Percentiles rank a stretch among this genome's conserved stretches.
These are phyloP conservation scores for Rhodotorula diobovata DNA, from an alignment of 768 basidiomycete genomes.

Conservation along the genomic window DNA sequence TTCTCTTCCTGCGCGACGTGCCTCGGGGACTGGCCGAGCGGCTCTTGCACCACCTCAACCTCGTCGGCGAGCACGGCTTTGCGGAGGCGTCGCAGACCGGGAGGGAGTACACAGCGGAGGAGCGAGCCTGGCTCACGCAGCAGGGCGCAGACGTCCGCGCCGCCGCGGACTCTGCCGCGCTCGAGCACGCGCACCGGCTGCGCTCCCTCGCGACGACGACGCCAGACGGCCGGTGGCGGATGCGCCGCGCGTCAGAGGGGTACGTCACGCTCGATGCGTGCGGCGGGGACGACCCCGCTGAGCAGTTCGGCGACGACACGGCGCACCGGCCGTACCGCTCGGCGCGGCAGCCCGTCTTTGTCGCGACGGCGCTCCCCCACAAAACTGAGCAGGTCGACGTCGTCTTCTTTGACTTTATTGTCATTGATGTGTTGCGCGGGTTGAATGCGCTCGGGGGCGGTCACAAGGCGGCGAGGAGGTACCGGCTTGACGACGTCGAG, in stretches of 20 bases:
- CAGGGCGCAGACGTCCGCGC: not conserved
- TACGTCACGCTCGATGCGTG: constrained; percentile 64
- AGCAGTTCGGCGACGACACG: constrained; percentile 63
- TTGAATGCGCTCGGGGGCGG: constrained; percentile 55
- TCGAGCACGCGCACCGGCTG: not conserved
- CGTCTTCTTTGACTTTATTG: constrained; percentile 70
- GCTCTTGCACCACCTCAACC: constrained; percentile 36
- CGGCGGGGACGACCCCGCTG: constrained; percentile 50
- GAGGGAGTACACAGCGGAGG: too few species aligned
- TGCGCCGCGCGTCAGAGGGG: constrained; percentile 56
- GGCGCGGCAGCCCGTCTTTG: constrained; percentile 56
- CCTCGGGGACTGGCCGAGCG: constrained; percentile 8
- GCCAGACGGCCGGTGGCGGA: not conserved
- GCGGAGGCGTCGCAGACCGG: not conserved
- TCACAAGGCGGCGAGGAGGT: constrained; percentile 52
- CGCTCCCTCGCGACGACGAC: not conserved
- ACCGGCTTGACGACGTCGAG: constrained; percentile 55
- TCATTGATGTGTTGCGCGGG: constrained; percentile 49
- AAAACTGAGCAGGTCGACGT: constrained; percentile 59
- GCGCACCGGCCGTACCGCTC: constrained; percentile 61
- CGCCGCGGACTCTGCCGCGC: not conserved
- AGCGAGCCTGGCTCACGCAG: not conserved
- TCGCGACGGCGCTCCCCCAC: constrained; percentile 56
- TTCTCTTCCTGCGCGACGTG: constrained; percentile 25
- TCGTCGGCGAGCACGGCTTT: constrained; percentile 39